Evolutionary conservation across 768 basidiomycete genomes (phyloP), one percentile per base, ranked within the genome.

Genomic region (Clathrus columnatus): DNA sequence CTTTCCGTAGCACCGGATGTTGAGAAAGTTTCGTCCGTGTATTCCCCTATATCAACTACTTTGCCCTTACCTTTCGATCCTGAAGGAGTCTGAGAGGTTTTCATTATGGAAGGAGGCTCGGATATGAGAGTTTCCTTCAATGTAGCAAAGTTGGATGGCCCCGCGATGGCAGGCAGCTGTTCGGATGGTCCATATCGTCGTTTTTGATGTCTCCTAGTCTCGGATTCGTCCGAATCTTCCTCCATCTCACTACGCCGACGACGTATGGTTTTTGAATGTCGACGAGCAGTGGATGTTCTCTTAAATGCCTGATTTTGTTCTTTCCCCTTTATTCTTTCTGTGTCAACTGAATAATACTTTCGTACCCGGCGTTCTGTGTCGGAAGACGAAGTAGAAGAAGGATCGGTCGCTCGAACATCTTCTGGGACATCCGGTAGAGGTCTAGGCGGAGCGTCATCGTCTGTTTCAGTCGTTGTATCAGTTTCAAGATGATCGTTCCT

Each of bases 381-480:
- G 18, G 54, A 53, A 14, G 54, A 55, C 17, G 54, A 55, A 2
- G 45, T 28, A 5, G 54, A 55, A 5, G 46, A 47, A 28, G 54
- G 54, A 16, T 47, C 28, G 18, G 54, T 47, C 16, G 54, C n/a
- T 6, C 46, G 54, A 29, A 55, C 54, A 41, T 55, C 54, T 30
- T 55, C 54, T n/a, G 56, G 48, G 7, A 51, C 41, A 41, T 50
- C 56, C 5, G 48, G 48, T 18, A 42, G 16, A 30, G 56, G 56
- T 16, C 50, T 23, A 32, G 29, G 8, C 23, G 50, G 27, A 29
- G 23, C 50, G 41, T 23, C 20, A 32, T 30, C 50, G 10, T 41
- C 24, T 16, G 45, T 47, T 26, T 57, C 57, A 10, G 8, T 27
- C 6, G 24, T 23, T 5, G 32, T 26, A 23, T 21, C 46, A 27